These are phyloP conservation scores for Fraxinus xanthoxyloides DNA, from an alignment of 305 asterid genomes.

Conservation along the genomic window DNA sequence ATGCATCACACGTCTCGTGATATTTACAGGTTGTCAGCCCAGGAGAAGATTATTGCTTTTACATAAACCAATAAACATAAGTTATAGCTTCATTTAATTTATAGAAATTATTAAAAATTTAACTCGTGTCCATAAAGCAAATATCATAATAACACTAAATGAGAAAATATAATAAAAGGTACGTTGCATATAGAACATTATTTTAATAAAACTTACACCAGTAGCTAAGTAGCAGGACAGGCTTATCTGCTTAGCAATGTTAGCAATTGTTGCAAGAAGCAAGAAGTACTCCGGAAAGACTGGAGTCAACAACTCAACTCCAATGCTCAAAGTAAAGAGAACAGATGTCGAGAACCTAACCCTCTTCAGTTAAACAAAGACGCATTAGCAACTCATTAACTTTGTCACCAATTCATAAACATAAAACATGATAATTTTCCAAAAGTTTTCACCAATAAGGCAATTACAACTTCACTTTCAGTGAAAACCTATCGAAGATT, in stretches of 20 bases:
- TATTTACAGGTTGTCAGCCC: neutral
- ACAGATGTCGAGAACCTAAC: slow-evolving; percentile 88
- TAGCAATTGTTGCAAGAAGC: slow-evolving; percentile 91
- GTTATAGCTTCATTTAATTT: neutral
- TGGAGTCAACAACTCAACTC: slow-evolving; percentile 93
- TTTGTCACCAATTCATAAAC: neutral
- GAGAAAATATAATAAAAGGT: neutral
- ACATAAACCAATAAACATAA: neutral
- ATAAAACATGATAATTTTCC: slow-evolving; percentile 1
- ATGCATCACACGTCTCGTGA: neutral
- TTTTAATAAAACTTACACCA: slow-evolving; percentile 57
- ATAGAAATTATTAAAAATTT: neutral
- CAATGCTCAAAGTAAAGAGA: slow-evolving; percentile 87
- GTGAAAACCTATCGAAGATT: neutral
- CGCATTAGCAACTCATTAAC: slow-evolving; percentile 8
- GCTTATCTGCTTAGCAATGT: slow-evolving; percentile 93
- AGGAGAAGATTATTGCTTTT: neutral
- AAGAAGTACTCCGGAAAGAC: slow-evolving; percentile 74
- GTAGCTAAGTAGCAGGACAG: slow-evolving; percentile 87
- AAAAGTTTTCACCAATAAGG: neutral
- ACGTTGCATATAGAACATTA: neutral
- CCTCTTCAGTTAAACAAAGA: slow-evolving; percentile 56
- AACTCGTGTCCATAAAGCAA: neutral
- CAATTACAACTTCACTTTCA: neutral
- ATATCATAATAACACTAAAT: neutral